Evolutionary conservation across 495 filamentous ascomycete genomes (phyloP).

Genomic region (Penicillium ucsense): DNA sequence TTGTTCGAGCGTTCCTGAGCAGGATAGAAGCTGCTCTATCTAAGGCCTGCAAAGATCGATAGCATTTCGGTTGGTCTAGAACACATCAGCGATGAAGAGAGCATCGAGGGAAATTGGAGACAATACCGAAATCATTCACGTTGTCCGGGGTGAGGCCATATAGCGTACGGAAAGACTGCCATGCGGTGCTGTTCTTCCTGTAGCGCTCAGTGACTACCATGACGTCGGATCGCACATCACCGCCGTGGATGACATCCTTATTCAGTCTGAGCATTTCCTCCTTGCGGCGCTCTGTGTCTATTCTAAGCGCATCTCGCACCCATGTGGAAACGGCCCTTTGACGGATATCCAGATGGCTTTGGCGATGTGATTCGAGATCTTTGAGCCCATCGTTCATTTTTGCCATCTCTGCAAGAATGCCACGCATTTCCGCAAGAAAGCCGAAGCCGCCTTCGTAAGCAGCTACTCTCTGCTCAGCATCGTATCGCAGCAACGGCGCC

Average conservation of each 20-base stretch:
- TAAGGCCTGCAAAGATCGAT: background rate
- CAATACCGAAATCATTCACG: constrained; percentile 1
- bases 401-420: too few species aligned
- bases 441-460: too few species aligned
- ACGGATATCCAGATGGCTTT: constrained; percentile 3
- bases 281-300: constrained; percentile 1
- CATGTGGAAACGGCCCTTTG: background rate
- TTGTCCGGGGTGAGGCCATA: constrained; percentile 4
- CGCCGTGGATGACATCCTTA: constrained; percentile 1
- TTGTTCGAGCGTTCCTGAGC: background rate
- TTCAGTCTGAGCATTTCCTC: background rate
- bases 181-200: constrained; percentile 2
- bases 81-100: background rate
- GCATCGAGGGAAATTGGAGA: background rate
- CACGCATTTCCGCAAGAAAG: too few species aligned
- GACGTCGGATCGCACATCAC: constrained; percentile 1
- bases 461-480: too few species aligned
- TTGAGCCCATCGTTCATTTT: too few species aligned
- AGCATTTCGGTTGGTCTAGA: constrained; percentile 2
- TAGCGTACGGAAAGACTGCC: constrained; percentile 1
- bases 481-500: too few species aligned
- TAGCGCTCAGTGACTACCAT: constrained; percentile 4
- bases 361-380: background rate
- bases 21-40: constrained; percentile 5
- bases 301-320: background rate